These are phyloP conservation scores for Hypoxylon sp. DNA, from an alignment of 2,329 filamentous ascomycete genomes.

Conservation along the genomic window DNA sequence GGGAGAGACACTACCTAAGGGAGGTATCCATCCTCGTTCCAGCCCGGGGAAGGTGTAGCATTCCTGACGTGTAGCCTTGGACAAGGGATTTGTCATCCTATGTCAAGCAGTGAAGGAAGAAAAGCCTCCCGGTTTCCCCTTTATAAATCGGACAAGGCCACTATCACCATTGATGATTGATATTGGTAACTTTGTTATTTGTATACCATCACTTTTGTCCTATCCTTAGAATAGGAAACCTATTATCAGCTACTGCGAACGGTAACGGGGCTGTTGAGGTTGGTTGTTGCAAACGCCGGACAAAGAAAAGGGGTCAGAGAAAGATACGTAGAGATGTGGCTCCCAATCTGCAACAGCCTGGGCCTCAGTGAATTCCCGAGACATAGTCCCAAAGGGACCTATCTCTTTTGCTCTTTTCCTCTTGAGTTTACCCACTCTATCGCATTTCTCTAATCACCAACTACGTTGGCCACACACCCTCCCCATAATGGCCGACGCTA, in stretches of 20 bases:
- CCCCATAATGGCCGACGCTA: constrained; percentile 33
- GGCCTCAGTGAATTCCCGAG: constrained; percentile 57
- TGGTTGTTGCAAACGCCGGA: constrained; percentile 42
- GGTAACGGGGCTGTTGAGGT: constrained; percentile 32
- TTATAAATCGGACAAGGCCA: constrained; percentile 30
- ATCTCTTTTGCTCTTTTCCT: constrained; percentile 16
- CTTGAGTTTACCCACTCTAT: constrained; percentile 18
- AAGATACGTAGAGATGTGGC: constrained; percentile 32
- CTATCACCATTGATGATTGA: constrained; percentile 28
- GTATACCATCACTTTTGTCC: constrained; percentile 40
- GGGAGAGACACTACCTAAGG: constrained; percentile 31
- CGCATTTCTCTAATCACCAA: constrained; percentile 10
- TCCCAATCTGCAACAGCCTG: constrained; percentile 45
- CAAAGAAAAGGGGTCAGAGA: constrained; percentile 41
- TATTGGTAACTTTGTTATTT: constrained; percentile 33
- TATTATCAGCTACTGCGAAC: constrained; percentile 41
- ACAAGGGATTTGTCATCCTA: constrained; percentile 18
- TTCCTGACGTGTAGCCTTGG: constrained; percentile 26
- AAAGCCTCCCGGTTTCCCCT: constrained; percentile 14
- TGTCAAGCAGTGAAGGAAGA: constrained; percentile 15
- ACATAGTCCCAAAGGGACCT: constrained; percentile 49
- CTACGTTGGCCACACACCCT: constrained; percentile 33
- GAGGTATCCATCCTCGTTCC: constrained; percentile 33
- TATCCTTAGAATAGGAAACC: constrained; percentile 14
- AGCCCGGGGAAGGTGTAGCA: constrained; percentile 26